Conservation (phyloP, 2,329 filamentous ascomycete genomes). For the Pyrenophora graminea region DNA sequence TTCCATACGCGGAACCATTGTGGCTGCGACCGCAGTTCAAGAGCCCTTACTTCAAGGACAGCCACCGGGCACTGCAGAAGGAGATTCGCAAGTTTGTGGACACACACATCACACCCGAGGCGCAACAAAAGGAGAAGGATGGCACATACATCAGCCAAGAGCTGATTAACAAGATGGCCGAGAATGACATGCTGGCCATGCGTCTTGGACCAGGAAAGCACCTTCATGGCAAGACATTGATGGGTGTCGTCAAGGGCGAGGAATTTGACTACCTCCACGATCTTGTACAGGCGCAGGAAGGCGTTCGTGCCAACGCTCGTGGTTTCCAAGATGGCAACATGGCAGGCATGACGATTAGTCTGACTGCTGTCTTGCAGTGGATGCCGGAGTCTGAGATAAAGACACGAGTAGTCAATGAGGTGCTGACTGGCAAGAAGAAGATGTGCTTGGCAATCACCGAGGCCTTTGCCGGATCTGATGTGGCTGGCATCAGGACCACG, state of each 20-base stretch:
- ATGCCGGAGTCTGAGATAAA: conserved; percentile 69
- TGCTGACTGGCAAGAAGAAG: conserved; percentile 81
- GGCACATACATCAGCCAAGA: conserved; percentile 71
- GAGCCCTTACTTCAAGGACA: conserved; percentile 79
- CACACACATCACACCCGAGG: conserved; percentile 71
- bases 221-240: conserved; percentile 69
- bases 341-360: conserved; percentile 81
- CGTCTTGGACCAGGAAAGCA: conserved; percentile 82
- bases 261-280: conserved; percentile 91
- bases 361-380: conserved; percentile 81
- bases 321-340: conserved; percentile 88
- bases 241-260: conserved; percentile 73
- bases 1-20: conserved; percentile 83
- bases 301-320: conserved; percentile 69
- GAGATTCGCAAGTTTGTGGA: conserved; percentile 76
- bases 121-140: conserved; percentile 73
- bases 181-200: conserved; percentile 76
- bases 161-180: conserved; percentile 79
- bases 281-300: conserved; percentile 74
- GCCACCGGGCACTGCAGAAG: conserved; percentile 69
- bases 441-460: conserved; percentile 88
- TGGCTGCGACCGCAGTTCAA: conserved; percentile 80
- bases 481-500: conserved; percentile 78
- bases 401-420: conserved; percentile 70
- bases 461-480: conserved; percentile 83